Percentiles rank a stretch among this genome's conserved stretches.
Evolutionary conservation across 352 stramenopile genomes (phyloP).

Genomic region (Globisporangium solare): DNA sequence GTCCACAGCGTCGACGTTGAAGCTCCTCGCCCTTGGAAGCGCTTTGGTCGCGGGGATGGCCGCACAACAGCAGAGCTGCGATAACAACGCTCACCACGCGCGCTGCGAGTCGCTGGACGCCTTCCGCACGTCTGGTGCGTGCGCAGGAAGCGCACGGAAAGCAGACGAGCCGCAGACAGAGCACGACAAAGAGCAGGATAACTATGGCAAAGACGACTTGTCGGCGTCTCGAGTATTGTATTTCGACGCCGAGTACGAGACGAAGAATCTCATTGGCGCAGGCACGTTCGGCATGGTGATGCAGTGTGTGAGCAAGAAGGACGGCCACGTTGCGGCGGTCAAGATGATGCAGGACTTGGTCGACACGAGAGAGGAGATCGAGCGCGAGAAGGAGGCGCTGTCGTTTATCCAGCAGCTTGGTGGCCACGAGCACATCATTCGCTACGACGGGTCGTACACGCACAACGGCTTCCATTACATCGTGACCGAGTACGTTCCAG

Average conservation of each 20-base stretch:
- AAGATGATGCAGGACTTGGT: slow-evolving; percentile 73
- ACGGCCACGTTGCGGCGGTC: slow-evolving; percentile 56
- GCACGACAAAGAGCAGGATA: slow-evolving; percentile 1
- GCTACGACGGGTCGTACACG: slow-evolving; percentile 55
- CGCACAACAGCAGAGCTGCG: too few species aligned
- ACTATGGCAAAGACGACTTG: neutral
- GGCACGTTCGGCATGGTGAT: slow-evolving; percentile 83
- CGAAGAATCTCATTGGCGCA: slow-evolving; percentile 52
- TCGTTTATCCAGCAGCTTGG: slow-evolving; percentile 42
- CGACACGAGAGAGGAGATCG: slow-evolving; percentile 52
- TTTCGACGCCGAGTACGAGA: slow-evolving; percentile 70
- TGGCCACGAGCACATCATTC: slow-evolving; percentile 60
- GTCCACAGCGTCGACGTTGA: too few species aligned
- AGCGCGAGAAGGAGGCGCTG: slow-evolving; percentile 55
- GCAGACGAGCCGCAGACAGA: too few species aligned
- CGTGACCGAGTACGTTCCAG: slow-evolving; percentile 69
- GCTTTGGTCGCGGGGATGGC: too few species aligned
- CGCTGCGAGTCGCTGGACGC: slow-evolving; percentile 6
- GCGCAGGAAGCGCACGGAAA: too few species aligned
- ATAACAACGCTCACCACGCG: neutral
- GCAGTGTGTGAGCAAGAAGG: slow-evolving; percentile 65
- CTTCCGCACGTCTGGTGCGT: too few species aligned
- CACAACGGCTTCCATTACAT: slow-evolving; percentile 83
- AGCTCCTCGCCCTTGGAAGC: too few species aligned
- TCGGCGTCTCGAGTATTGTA: slow-evolving; percentile 10